Evolutionary conservation across 2,329 filamentous ascomycete genomes (phyloP).

Genomic region (Trichophyton simii): DNA sequence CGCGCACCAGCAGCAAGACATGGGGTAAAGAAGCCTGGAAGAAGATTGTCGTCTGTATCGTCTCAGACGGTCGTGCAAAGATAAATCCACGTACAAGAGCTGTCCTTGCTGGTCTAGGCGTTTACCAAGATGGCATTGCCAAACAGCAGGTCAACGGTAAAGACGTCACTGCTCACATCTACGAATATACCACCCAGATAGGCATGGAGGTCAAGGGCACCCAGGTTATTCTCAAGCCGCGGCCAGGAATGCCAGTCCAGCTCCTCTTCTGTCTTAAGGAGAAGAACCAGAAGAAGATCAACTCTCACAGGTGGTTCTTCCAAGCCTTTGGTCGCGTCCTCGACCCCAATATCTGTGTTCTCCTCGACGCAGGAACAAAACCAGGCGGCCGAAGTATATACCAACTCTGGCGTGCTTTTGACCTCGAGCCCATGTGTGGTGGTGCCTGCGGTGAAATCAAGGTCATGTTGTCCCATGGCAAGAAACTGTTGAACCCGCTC

Average conservation of each 20-base stretch:
- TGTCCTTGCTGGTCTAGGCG: conserved; percentile 80
- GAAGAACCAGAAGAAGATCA: conserved; percentile 99
- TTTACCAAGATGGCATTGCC: conserved; percentile 96
- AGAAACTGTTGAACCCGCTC: conserved; percentile 81
- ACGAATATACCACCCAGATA: conserved; percentile 54
- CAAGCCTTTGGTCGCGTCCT: conserved; percentile 85
- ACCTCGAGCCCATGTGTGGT: conserved; percentile 92
- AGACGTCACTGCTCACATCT: conserved; percentile 93
- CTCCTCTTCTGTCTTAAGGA: conserved; percentile 97
- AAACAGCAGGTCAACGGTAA: conserved; percentile 96
- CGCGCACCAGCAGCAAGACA: conserved; percentile 81
- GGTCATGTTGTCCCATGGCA: conserved; percentile 80
- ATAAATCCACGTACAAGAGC: conserved; percentile 88
- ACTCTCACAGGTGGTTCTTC: conserved; percentile 98
- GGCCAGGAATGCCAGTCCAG: conserved; percentile 77
- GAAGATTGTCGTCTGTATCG: conserved; percentile 97
- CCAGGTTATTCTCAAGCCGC: conserved; percentile 70
- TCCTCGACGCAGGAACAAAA: conserved; percentile 90
- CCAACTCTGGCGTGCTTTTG: conserved; percentile 96
- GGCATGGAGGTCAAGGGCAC: conserved; percentile 82
- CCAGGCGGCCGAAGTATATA: conserved; percentile 93
- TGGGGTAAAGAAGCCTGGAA: conserved; percentile 99
- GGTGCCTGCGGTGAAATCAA: conserved; percentile 98
- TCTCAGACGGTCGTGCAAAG: conserved; percentile 92
- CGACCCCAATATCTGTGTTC: conserved; percentile 90